Evolutionary conservation across 768 basidiomycete genomes (phyloP).

Genomic region (Trametes villosa): DNA sequence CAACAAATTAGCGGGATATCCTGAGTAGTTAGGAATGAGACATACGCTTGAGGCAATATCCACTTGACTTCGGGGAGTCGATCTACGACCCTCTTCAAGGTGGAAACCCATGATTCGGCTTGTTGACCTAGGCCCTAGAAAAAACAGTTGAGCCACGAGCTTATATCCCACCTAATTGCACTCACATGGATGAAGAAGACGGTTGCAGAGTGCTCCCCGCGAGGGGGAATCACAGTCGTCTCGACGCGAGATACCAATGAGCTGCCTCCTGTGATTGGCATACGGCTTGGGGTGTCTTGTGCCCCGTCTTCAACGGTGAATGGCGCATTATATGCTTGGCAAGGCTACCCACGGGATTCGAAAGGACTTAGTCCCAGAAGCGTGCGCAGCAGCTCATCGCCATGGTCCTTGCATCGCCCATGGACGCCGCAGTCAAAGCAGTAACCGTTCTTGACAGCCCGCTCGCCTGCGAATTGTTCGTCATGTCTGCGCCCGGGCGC

Average conservation of each 20-base stretch:
- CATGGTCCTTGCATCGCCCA: constrained; percentile 25
- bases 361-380: constrained; percentile 9
- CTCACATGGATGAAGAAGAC: constrained; percentile 38
- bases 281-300: constrained; percentile 11
- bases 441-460: constrained; percentile 6
- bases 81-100: constrained; percentile 39
- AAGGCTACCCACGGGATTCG: constrained; percentile 2
- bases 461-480: background rate
- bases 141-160: background rate
- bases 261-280: constrained; percentile 8
- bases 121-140: constrained; percentile 47
- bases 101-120: constrained; percentile 41
- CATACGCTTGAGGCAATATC: constrained; percentile 50
- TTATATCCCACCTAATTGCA: background rate
- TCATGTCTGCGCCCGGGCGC: background rate
- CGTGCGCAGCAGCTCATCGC: constrained; percentile 25
- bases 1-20: background rate
- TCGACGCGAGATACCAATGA: background rate
- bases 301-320: background rate
- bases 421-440: constrained; percentile 23
- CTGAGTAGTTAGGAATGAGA: background rate
- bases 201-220: constrained; percentile 27
- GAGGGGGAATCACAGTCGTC: constrained; percentile 22
- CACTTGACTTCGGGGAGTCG: constrained; percentile 46
- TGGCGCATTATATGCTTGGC: constrained; percentile 2